Conservation (phyloP, 2,329 filamentous ascomycete genomes). For the Clonostachys rhizophaga region DNA sequence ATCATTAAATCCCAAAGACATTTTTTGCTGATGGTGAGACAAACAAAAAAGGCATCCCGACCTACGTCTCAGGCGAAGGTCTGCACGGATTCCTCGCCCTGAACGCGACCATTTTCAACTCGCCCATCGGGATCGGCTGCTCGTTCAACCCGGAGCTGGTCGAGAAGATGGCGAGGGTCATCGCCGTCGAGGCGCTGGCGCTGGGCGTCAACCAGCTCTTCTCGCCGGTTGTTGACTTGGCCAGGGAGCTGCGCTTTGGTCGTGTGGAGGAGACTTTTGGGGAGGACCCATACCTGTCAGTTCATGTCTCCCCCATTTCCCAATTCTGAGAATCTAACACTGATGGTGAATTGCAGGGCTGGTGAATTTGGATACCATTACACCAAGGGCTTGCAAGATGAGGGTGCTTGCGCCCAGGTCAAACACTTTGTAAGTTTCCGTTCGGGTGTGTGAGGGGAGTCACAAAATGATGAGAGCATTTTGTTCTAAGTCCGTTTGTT, state of each 20-base stretch:
- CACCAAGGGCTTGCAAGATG: conserved; percentile 54
- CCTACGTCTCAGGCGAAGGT: conserved; percentile 69
- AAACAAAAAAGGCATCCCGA: conserved; percentile 60
- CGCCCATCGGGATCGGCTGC: conserved; percentile 67
- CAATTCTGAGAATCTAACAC: not conserved
- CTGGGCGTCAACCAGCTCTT: conserved; percentile 72
- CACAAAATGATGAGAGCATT: not conserved
- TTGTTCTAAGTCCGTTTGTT: not conserved
- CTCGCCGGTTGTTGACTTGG: conserved; percentile 65
- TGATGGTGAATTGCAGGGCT: conserved; percentile 21
- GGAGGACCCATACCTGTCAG: conserved; percentile 60
- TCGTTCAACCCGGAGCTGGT: conserved; percentile 64
- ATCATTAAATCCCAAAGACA: too few species aligned
- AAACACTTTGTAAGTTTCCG: conserved; percentile 60
- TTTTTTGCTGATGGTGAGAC: not conserved
- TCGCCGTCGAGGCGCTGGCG: conserved; percentile 60
- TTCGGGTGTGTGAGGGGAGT: not conserved
- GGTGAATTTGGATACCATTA: conserved; percentile 63
- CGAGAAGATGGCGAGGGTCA: conserved; percentile 60
- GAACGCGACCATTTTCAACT: conserved; percentile 77
- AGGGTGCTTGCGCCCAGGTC: conserved; percentile 65
- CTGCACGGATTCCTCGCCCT: conserved; percentile 69
- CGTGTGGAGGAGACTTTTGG: conserved; percentile 71
- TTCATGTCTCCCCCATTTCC: not conserved
- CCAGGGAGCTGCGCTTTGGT: conserved; percentile 66